These are phyloP conservation scores for Aspergillus cristatus DNA, from an alignment of 495 filamentous ascomycete genomes.

Conservation along the genomic window DNA sequence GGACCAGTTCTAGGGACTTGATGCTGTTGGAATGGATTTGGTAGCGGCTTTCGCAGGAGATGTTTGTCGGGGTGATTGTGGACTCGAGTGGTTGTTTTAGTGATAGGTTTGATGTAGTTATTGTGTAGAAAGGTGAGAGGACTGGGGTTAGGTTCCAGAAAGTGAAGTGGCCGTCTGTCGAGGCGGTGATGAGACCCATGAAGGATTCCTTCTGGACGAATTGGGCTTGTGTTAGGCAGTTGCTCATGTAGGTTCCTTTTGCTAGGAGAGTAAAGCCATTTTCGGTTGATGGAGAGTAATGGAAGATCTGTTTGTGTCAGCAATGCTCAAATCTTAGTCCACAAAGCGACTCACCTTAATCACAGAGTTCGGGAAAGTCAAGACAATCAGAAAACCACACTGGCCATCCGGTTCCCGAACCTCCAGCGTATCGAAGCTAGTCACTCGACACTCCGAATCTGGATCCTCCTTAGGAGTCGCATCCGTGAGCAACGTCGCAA, in stretches of 20 bases:
- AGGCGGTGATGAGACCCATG: conserved; percentile 43
- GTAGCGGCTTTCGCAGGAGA: conserved; percentile 27
- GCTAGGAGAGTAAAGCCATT: conserved; percentile 46
- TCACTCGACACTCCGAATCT: conserved; percentile 67
- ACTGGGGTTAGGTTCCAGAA: conserved; percentile 39
- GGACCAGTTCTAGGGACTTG: conserved; percentile 43
- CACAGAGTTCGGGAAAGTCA: conserved; percentile 73
- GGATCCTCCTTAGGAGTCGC: conserved; percentile 48
- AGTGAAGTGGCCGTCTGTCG: conserved; percentile 54
- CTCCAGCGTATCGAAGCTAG: conserved; percentile 54
- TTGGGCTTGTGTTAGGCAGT: conserved; percentile 67
- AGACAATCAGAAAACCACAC: conserved; percentile 42
- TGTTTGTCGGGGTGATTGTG: conserved; percentile 11
- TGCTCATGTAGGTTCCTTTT: conserved; percentile 58
- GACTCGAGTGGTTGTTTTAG: conserved; percentile 12
- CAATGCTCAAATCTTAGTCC: too few relatives aligned
- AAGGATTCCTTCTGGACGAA: conserved; percentile 28
- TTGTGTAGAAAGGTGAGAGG: conserved; percentile 23
- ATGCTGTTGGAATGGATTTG: conserved; percentile 68
- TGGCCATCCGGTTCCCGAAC: conserved; percentile 19
- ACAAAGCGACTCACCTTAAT: conserved; percentile 39
- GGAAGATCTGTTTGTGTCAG: conserved; percentile 42
- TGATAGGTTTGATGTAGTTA: conserved; percentile 11
- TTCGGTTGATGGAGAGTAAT: conserved; percentile 36
- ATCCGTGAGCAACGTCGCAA: conserved; percentile 56